Evolutionary conservation across 768 basidiomycete genomes (phyloP).

Genomic region (Mycena pura): DNA sequence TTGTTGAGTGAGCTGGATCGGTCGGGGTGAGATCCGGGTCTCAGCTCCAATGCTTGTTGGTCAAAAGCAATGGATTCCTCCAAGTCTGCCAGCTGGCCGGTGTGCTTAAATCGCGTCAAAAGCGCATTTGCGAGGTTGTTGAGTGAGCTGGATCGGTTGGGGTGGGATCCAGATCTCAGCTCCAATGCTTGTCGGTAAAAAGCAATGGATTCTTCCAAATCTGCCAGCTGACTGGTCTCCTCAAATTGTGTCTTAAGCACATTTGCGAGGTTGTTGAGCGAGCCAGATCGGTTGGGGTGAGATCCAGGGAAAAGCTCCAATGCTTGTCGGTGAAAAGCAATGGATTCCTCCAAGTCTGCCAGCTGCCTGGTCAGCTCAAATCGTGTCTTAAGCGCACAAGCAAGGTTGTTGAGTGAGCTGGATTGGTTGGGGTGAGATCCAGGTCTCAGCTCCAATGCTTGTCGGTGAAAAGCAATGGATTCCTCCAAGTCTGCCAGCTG

Average conservation of each 20-base stretch:
- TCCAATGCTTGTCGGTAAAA: neutral
- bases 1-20: neutral
- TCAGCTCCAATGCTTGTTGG: too few relatives aligned
- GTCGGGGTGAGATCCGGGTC: too few relatives aligned
- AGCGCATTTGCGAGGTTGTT: too few relatives aligned
- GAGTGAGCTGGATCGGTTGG: too few relatives aligned
- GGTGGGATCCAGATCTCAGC: neutral
- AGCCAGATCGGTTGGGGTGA: slow-evolving; percentile 7
- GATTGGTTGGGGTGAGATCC: neutral
- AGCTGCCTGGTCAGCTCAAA: neutral
- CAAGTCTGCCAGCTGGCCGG: too few relatives aligned
- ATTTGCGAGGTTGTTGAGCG: slow-evolving; percentile 11
- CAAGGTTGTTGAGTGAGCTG: slow-evolving; percentile 12
- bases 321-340: neutral
- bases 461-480: too few relatives aligned
- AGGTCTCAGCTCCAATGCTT: too few relatives aligned
- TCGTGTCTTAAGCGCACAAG: neutral
- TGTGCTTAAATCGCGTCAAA: too few relatives aligned
- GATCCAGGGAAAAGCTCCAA: neutral
- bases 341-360: neutral
- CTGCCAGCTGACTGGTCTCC: slow-evolving; percentile 2
- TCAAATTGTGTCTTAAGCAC: slow-evolving; percentile 8
- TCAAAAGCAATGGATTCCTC: too few relatives aligned
- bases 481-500: too few relatives aligned
- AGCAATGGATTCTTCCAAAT: neutral